Base-by-base conservation (phyloP, 225 moss, liverwort and hornwort species). In the Physcomitrellopsis africana region DNA sequence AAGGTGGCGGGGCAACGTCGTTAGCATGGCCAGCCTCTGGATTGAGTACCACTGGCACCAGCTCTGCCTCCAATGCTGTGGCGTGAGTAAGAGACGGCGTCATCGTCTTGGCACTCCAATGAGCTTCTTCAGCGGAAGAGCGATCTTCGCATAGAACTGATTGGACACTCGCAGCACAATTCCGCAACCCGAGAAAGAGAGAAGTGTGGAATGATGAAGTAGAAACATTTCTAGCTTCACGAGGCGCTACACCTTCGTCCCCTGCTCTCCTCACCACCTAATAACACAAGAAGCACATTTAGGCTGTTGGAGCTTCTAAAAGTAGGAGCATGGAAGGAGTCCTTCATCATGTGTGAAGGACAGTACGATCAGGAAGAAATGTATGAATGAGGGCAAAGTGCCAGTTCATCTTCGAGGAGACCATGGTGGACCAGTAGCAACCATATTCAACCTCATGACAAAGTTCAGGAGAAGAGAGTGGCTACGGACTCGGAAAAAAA, bases 1-100 rank as follows among this genome's bases (percentile, higher is more conserved):
- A 11, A 59, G 75, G 43, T 11, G 70, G 56, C 15, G 84, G 79
- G 14, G 72, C 61, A 13, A 68, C 61, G 45, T 73, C 59, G 9
- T 59, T 60, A 3, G 7, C 17, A 65, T 64, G 74, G 32, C 66
- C 68, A 59, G 68, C 27, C 53, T 73, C 59, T 16, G 43, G 45
- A 54, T 73, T 51, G 17, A 53, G 57, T 8, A 51, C 4, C 32
- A 37, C 32, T 37, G 32, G 32, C 32, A 37, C 32, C 32, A 37
- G 32, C 32, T 37, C 32, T 2, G 49, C 53, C 63, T 14, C 75
- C 6, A 73, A 29, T 51, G 65, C 51, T 45, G 20, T 16, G 8
- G 74, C 4, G 7, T 65, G 59, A 29, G 79, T 41, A 15, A 67
- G 12, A 49, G 49, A 37, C 16, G 79, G 65, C 54, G 59, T 43